Conservation (phyloP, 345 rosid species). For the Eucalyptus lansdowneana region DNA sequence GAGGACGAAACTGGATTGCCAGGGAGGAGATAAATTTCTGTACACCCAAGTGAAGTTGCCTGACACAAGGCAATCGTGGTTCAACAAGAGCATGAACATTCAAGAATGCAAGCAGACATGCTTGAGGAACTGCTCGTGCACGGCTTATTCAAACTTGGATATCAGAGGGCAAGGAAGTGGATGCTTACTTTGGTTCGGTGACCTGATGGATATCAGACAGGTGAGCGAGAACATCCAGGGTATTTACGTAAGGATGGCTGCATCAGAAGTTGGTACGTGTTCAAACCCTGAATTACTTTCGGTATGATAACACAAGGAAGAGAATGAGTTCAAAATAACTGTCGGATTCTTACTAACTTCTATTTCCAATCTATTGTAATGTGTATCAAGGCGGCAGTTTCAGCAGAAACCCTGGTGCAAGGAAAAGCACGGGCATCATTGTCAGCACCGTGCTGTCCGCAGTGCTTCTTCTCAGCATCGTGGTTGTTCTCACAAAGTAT, state of each 20-base stretch:
- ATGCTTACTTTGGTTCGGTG: slow-evolving; percentile 19
- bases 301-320: too few relatives aligned
- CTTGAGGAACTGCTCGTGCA: slow-evolving; percentile 20
- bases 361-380: too few relatives aligned
- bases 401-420: background rate
- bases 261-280: slow-evolving; percentile 14
- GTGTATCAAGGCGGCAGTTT: background rate
- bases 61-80: slow-evolving; percentile 1
- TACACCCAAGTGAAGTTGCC: slow-evolving; percentile 2
- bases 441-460: background rate
- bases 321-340: too few relatives aligned
- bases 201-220: slow-evolving; percentile 13
- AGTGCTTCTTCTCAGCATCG: background rate
- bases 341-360: too few relatives aligned
- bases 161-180: slow-evolving; percentile 14
- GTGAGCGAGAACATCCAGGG: slow-evolving; percentile 7
- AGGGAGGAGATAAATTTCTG: background rate
- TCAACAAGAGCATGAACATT: slow-evolving; percentile 11
- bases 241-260: slow-evolving; percentile 12
- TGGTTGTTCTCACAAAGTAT: background rate
- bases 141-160: slow-evolving; percentile 8
- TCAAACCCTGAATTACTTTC: too few relatives aligned
- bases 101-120: slow-evolving; percentile 12
- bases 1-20: slow-evolving; percentile 3
- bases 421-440: background rate